Conservation (phyloP, 2,329 filamentous ascomycete species). For the Aspergillus aculeatus region DNA sequence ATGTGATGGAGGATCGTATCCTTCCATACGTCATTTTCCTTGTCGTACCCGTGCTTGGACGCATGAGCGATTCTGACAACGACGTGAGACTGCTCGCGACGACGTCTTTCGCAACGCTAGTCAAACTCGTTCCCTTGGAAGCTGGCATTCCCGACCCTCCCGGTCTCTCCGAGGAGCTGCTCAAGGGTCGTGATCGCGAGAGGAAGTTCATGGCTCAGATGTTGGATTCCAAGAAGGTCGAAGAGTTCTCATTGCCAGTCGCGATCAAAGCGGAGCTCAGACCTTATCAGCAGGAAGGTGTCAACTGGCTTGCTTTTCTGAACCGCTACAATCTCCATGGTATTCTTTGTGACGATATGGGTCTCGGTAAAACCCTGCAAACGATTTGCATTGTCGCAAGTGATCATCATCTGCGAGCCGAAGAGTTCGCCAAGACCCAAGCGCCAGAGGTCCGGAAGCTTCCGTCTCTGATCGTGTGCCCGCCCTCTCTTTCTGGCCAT, state of each 20-base stretch:
- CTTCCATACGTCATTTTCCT: conserved; percentile 98
- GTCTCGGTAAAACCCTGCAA: conserved; percentile 94
- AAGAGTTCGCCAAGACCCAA: conserved; percentile 82
- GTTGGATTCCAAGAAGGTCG: conserved; percentile 94
- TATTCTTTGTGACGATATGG: conserved; percentile 99
- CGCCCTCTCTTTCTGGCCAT: conserved; percentile 91
- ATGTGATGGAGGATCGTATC: conserved; percentile 96
- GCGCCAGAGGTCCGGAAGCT: conserved; percentile 74
- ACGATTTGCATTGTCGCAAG: conserved; percentile 97
- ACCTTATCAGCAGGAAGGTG: conserved; percentile 96
- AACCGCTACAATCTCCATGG: conserved; percentile 98
- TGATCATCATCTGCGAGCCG: conserved; percentile 89
- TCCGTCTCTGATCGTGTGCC: conserved; percentile 92
- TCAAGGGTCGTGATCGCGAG: conserved; percentile 89
- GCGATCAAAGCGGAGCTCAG: conserved; percentile 95
- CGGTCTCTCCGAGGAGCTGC: conserved; percentile 80
- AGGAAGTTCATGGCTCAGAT: conserved; percentile 96
- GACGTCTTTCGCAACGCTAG: conserved; percentile 92
- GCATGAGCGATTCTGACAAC: conserved; percentile 98
- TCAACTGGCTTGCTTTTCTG: conserved; percentile 97
- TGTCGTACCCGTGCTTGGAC: conserved; percentile 91
- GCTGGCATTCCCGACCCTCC: conserved; percentile 96
- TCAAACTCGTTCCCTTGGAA: conserved; percentile 94
- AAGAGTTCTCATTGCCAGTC: conserved; percentile 88
- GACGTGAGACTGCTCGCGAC: conserved; percentile 92